Evolutionary conservation across 371 early-diverging fungal genomes (phyloP).

Genomic region (Choanephora cucurbitarum): DNA sequence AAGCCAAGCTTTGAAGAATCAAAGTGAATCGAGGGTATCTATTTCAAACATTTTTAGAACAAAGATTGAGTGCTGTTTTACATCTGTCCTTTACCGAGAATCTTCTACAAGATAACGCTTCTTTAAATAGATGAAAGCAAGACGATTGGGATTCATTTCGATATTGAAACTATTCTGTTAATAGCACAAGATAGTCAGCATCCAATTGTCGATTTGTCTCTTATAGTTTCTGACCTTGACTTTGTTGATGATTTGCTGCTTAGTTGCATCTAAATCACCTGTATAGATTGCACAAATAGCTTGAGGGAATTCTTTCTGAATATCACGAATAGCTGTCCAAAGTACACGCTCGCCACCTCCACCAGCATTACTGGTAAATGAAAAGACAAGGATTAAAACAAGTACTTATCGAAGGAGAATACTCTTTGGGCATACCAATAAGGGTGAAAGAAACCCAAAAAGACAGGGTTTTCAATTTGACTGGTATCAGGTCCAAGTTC

Average conservation of each 20-base stretch:
- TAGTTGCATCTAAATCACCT: conserved; percentile 60
- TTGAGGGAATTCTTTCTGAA: conserved; percentile 67
- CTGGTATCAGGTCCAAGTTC: conserved; percentile 17
- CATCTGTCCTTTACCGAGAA: conserved; percentile 43
- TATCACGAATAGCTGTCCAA: conserved; percentile 83
- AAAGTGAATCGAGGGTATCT: conserved; percentile 86
- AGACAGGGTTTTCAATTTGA: conserved; percentile 22
- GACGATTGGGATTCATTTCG: conserved; percentile 50
- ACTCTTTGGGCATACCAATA: conserved; percentile 59
- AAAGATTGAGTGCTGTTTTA: neutral
- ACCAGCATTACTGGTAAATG: conserved; percentile 71
- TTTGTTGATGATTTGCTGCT: conserved; percentile 58
- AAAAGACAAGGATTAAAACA: neutral
- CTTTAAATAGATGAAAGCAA: conserved; percentile 66
- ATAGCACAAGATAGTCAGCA: neutral
- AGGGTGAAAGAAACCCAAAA: conserved; percentile 88
- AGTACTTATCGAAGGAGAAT: neutral
- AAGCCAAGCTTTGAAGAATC: conserved; percentile 85
- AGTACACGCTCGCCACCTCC: conserved; percentile 97
- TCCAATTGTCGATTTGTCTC: neutral
- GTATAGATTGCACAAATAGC: conserved; percentile 79
- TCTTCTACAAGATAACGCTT: conserved; percentile 73
- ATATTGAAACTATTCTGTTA: conserved; percentile 76
- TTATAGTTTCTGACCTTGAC: conserved; percentile 52
- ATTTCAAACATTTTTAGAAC: neutral